Evolutionary conservation across 2,329 filamentous ascomycete species (phyloP), one percentile per base, ranked within the genome.

Genomic region (Rosellinia necatrix): DNA sequence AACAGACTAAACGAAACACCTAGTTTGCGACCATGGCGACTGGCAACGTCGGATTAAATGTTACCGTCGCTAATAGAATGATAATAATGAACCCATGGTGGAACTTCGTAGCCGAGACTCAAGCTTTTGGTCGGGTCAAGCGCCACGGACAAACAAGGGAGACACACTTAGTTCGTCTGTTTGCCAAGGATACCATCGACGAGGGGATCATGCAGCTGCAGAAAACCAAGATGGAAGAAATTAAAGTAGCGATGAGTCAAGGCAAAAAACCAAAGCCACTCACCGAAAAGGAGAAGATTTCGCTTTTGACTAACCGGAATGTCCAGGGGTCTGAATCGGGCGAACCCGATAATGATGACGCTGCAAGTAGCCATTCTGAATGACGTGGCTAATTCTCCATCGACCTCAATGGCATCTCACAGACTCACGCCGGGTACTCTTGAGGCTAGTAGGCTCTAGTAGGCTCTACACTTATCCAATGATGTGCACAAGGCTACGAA

Each of bases 91-190:
- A 85, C 24, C 71, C 75, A 0, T 86, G 82, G 81, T 91, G 84
- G 83, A 90, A 90, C 55, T 71, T 70, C 1, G 75, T 78, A 0
- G 68, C 76, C 0, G 86, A 91, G 62, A 72, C 82, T 9, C 88
- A 91, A 64, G 86, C 82, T 0, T 78, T 79, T 24, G 74, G 75
- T 1, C 80, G 89, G 0, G 80, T 90, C 0, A 81, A 81, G 62
- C 79, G 88, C 6, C 84, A 86, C 4, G 87, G 87, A 0, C 89
- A 93, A 60, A 59, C 65, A 0, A 81, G 86, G 40, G 73, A 82
- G 21, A 86, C 86, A 0, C 74, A 82, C 10, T 77, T 88, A 53
- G 77, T 83, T 1, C 78, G 84, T 0, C 75, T 91, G 29, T 71
- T 84, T 40, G 60, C 53, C 3, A 40, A 19, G 13, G 49, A 35